A percentile compares a stretch with the other conserved stretches of the same genome.
phyloP scores from a whole-genome alignment of 2,329 filamentous ascomycete species.

The Leptographium wingfieldii region DNA sequence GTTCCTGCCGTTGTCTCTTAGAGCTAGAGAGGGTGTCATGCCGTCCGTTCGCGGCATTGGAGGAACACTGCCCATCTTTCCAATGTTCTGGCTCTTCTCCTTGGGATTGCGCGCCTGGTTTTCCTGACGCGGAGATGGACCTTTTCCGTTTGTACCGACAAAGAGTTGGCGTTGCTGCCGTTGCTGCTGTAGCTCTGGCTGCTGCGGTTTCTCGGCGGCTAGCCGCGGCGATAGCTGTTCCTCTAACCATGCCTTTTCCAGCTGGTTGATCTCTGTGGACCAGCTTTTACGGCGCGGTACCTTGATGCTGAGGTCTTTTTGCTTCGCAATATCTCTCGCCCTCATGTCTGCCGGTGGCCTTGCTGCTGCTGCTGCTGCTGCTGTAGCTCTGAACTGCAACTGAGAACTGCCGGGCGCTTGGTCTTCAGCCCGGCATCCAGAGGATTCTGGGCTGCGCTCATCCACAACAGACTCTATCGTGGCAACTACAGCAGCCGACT shows the following conservation, averaged over 20 bases:
- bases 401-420: neutral
- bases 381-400: neutral
- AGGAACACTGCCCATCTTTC: neutral
- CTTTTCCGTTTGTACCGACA: neutral
- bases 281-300: slow-evolving; percentile 34
- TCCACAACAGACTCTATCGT: neutral
- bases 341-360: neutral
- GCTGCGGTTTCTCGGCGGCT: neutral
- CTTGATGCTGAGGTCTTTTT: slow-evolving; percentile 25
- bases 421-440: neutral
- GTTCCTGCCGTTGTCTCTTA: neutral
- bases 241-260: slow-evolving; percentile 20
- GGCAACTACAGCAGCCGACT: neutral
- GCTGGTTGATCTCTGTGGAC: slow-evolving; percentile 32
- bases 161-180: neutral
- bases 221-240: slow-evolving; percentile 12
- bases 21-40: neutral
- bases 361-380: neutral
- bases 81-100: neutral
- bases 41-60: neutral
- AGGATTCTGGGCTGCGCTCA: neutral
- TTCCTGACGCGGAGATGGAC: neutral
- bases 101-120: neutral
- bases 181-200: neutral
- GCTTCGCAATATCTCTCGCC: slow-evolving; percentile 5